Percentiles rank a stretch among this genome's conserved stretches.
Conservation (phyloP, 805 yeast genomes). For the Saturnispora silvae region DNA sequence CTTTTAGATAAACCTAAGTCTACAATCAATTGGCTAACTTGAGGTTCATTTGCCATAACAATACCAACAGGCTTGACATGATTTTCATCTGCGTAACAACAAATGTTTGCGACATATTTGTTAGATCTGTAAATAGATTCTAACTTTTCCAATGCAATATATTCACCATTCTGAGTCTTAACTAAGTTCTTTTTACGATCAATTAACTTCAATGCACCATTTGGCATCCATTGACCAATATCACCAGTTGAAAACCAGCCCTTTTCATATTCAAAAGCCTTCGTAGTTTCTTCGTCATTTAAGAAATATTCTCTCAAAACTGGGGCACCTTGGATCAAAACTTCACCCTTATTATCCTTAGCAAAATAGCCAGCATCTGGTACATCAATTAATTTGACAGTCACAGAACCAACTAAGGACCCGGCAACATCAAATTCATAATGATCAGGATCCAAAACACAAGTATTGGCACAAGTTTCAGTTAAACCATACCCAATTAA, state of each 20-base stretch:
- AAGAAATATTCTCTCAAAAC: conserved; percentile 71
- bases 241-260: conserved; percentile 98
- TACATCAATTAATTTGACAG: conserved; percentile 84
- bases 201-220: conserved; percentile 72
- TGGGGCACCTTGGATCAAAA: conserved; percentile 65
- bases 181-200: conserved; percentile 95
- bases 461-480: conserved; percentile 86
- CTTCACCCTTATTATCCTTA: conserved; percentile 87
- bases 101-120: conserved; percentile 63
- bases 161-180: conserved; percentile 94
- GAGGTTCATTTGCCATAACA: conserved; percentile 67
- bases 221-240: conserved; percentile 82
- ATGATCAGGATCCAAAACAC: conserved; percentile 52
- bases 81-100: conserved; percentile 84
- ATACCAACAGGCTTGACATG: conserved; percentile 91
- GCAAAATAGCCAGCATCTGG: conserved; percentile 87
- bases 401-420: conserved; percentile 69
- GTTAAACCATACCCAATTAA: conserved; percentile 94
- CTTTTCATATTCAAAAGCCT: conserved; percentile 60
- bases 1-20: conserved; percentile 40
- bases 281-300: conserved; percentile 71
- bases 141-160: conserved; percentile 90
- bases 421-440: conserved; percentile 76
- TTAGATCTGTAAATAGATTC: conserved; percentile 87
- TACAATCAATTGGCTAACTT: conserved; percentile 49